Conservation (phyloP, 2,329 filamentous ascomycete genomes). For the Fusarium tanahbumbuense region DNA sequence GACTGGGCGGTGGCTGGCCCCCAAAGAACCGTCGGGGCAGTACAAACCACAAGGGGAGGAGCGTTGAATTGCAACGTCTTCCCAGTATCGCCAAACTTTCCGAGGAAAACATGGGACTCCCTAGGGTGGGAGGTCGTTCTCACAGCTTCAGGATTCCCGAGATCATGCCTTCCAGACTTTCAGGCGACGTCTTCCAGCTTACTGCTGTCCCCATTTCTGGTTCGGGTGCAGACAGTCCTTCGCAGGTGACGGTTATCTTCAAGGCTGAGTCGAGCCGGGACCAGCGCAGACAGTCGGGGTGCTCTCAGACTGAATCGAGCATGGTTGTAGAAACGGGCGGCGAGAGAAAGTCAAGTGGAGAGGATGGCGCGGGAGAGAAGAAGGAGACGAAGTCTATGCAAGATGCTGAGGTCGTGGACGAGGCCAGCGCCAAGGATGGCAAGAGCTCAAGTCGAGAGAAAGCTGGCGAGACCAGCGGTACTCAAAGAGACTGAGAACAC, state of each 20-base stretch:
- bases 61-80: neutral
- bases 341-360: neutral
- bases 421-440: neutral
- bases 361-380: too few species aligned
- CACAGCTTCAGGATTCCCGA: slow-evolving; percentile 5
- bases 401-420: neutral
- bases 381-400: too few species aligned
- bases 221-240: neutral
- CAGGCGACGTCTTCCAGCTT: neutral
- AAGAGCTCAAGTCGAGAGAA: neutral
- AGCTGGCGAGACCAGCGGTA: neutral
- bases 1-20: slow-evolving; percentile 8
- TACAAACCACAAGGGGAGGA: neutral
- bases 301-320: neutral
- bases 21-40: neutral
- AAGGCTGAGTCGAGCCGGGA: neutral
- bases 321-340: neutral
- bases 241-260: neutral
- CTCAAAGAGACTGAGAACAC: neutral
- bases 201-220: neutral
- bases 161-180: neutral
- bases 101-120: neutral
- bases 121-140: neutral
- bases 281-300: neutral
- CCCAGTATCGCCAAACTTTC: neutral